Evolutionary conservation across 371 early-diverging fungal genomes (phyloP).

Genomic region (Syncephalastrum racemosum): DNA sequence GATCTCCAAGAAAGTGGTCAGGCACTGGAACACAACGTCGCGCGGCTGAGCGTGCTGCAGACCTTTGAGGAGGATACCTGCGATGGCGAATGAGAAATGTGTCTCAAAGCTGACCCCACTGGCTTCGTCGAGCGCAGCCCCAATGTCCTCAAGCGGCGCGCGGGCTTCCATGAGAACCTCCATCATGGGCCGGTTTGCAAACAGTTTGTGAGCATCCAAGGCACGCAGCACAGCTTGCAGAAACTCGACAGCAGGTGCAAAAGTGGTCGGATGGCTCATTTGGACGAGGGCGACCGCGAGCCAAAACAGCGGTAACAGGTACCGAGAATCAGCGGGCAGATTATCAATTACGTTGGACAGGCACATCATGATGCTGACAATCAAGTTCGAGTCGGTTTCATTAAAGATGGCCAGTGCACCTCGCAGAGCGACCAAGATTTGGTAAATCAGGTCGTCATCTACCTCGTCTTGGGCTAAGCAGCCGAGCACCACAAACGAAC

Average conservation of each 20-base stretch:
- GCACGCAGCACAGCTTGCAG: constrained; percentile 71
- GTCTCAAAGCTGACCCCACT: constrained; percentile 79
- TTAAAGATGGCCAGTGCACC: constrained; percentile 83
- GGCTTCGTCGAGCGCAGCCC: constrained; percentile 66
- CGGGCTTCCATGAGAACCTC: constrained; percentile 72
- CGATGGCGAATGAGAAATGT: constrained; percentile 87
- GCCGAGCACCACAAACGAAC: constrained; percentile 93
- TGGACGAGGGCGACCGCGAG: constrained; percentile 82
- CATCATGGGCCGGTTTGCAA: constrained; percentile 63
- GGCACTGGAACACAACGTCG: constrained; percentile 66
- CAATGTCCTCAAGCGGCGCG: constrained; percentile 59
- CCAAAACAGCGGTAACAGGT: constrained; percentile 87
- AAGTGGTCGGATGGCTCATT: constrained; percentile 80
- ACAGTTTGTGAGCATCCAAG: constrained; percentile 71
- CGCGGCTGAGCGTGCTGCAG: constrained; percentile 75
- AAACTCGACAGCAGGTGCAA: constrained; percentile 69
- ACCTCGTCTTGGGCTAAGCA: constrained; percentile 85
- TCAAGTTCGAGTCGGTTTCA: constrained; percentile 73
- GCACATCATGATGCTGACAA: constrained; percentile 84
- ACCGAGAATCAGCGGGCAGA: constrained; percentile 71
- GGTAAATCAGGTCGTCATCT: constrained; percentile 85
- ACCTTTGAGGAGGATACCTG: constrained; percentile 79
- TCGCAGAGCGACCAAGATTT: constrained; percentile 83
- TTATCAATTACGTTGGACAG: constrained; percentile 83
- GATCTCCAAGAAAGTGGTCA: constrained; percentile 74